Conservation (phyloP, 2,329 filamentous ascomycete species). For the Talaromyces sp. region DNA sequence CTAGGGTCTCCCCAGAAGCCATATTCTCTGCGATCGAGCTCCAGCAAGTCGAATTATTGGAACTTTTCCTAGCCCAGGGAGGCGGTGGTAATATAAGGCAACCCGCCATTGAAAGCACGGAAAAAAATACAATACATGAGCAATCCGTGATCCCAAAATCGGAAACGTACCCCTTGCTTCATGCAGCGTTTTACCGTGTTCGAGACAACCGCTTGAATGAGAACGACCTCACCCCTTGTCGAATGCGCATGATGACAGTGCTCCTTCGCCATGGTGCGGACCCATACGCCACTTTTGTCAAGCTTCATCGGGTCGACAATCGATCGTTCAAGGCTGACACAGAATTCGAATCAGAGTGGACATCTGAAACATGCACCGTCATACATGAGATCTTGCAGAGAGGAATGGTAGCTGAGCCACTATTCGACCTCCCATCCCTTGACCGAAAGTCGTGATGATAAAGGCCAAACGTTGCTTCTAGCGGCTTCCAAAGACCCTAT, state of each 20-base stretch:
- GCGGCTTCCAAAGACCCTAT: constrained; percentile 4
- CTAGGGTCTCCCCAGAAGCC: background rate
- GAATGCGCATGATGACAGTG: constrained; percentile 8
- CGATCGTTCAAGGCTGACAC: no score
- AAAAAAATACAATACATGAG: background rate
- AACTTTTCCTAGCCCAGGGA: background rate
- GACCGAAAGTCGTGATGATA: constrained; percentile 3
- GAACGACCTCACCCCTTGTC: background rate
- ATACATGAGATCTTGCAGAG: background rate
- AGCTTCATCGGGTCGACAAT: no score
- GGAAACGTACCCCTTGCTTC: background rate
- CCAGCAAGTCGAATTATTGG: constrained; percentile 3
- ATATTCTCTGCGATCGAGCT: constrained; percentile 9
- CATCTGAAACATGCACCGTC: constrained; percentile 3
- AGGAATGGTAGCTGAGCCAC: background rate
- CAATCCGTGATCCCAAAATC: background rate
- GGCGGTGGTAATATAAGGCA: constrained; percentile 8
- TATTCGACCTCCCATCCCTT: constrained; percentile 1
- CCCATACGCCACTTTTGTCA: constrained; percentile 14
- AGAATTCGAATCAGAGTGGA: background rate
- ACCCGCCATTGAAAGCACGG: background rate
- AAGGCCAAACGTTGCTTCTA: constrained; percentile 11
- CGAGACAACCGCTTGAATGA: background rate
- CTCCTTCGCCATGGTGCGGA: constrained; percentile 17
- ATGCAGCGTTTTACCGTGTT: constrained; percentile 4